Evolutionary conservation across 331 rosid genomes (phyloP), one percentile per base, ranked within the genome.

Genomic region (Spiraea crenata): DNA sequence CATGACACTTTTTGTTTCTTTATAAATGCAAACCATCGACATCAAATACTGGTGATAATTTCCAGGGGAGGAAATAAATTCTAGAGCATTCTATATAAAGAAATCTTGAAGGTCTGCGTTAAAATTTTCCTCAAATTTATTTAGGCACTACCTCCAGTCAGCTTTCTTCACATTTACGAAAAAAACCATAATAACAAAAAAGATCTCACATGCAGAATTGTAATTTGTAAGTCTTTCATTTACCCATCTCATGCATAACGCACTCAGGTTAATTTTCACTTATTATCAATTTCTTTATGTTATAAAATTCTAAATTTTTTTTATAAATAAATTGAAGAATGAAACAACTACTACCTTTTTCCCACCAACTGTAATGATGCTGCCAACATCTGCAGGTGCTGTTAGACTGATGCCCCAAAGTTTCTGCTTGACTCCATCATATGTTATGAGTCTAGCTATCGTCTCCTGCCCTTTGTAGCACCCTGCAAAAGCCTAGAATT

Each of bases 381-480:
- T 85, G 79, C 85, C 85, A 48, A 87, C 90, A 72, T 92, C 92
- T 56, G 85, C 92, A 0, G 90, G 82, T 7, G 87, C 87, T 15
- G 96, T 84, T 73, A 92, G 93, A 72, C 72, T 47, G 74, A 92
- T 55, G 55, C 96, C 98, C 92, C 96, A 92, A 65, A 92, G 84
- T 80, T 83, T 84, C 82, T 92, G 98, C 81, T 92, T 92, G 73
- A 92, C 67, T 77, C 98, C 96, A 78, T 87, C 89, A 15, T 92
- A 92, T 9, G 98, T 92, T 69, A 92, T 85, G 35, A 92, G 89
- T 77, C 98, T 84, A 76, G 98, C 73, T 76, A 92, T 83, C 49
- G 98, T 92, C 83, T 92, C 98, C 78, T 92, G 96, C 67, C 96
- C 98, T 73, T 89, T 92, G 79, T 89, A 92, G 78, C 98, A 92